Evolutionary conservation across 2,329 filamentous ascomycete species (phyloP).

Genomic region (Fusarium succisae): DNA sequence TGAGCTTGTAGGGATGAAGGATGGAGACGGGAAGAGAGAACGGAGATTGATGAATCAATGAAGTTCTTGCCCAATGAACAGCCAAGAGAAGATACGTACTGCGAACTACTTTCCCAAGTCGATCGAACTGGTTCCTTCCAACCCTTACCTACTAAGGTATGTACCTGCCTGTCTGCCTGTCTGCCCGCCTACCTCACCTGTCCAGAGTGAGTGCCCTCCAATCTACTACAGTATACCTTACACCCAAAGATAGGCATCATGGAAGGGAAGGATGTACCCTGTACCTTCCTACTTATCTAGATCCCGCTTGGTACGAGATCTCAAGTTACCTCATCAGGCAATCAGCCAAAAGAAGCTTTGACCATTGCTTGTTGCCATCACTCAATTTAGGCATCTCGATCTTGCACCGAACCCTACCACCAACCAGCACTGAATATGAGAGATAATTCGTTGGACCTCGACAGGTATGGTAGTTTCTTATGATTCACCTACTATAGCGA

Average conservation of each 20-base stretch:
- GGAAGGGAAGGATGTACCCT: not conserved
- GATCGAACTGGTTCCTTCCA: not conserved
- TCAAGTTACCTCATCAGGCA: constrained; percentile 33
- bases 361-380: constrained; percentile 18
- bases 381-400: constrained; percentile 10
- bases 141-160: not conserved
- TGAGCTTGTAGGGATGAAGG: constrained; percentile 4
- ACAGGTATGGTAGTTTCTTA: not conserved
- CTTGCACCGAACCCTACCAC: not conserved
- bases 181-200: not conserved
- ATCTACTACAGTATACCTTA: too few species aligned
- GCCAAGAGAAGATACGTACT: not conserved
- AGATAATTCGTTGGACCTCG: not conserved
- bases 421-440: not conserved
- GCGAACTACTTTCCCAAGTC: not conserved
- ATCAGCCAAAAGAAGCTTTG: constrained; percentile 16
- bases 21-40: not conserved
- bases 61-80: not conserved
- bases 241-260: not conserved
- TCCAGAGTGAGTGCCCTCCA: not conserved
- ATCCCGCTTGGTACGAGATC: constrained; percentile 33
- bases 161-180: not conserved
- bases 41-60: not conserved
- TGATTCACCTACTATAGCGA: not conserved
- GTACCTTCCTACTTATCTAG: constrained; percentile 16